phyloP scores from a whole-genome alignment of 345 rosid genomes.

The Acer campestre region DNA sequence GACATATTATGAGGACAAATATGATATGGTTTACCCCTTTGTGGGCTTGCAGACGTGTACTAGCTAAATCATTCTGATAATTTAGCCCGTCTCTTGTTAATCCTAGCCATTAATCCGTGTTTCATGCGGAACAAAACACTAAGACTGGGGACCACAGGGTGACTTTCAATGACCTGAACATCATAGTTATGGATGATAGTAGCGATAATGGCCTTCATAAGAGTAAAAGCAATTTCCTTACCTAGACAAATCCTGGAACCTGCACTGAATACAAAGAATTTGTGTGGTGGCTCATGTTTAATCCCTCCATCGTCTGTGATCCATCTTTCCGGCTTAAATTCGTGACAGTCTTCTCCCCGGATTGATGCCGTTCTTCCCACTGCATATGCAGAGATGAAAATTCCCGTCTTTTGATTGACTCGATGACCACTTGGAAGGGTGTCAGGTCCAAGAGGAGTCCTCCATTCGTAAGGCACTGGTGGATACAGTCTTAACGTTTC shows the following conservation, averaged over 20 bases:
- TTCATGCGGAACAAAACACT: neutral
- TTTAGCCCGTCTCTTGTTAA: neutral
- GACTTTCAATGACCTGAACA: neutral
- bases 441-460: slow-evolving; percentile 9
- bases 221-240: too few species aligned
- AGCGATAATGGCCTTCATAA: neutral
- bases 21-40: too few species aligned
- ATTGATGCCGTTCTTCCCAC: slow-evolving; percentile 28
- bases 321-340: slow-evolving; percentile 30
- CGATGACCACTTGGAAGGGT: slow-evolving; percentile 31
- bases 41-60: too few species aligned
- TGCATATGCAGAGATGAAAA: slow-evolving; percentile 10
- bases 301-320: neutral
- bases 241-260: too few species aligned
- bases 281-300: neutral
- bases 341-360: slow-evolving; percentile 27
- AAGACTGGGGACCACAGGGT: neutral
- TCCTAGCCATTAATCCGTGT: neutral
- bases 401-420: neutral
- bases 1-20: too few species aligned
- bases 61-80: too few species aligned
- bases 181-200: neutral
- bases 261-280: too few species aligned
- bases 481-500: neutral
- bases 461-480: slow-evolving; percentile 20